Evolutionary conservation across 345 rosid species (phyloP).

Genomic region (Bruguiera sexangula): DNA sequence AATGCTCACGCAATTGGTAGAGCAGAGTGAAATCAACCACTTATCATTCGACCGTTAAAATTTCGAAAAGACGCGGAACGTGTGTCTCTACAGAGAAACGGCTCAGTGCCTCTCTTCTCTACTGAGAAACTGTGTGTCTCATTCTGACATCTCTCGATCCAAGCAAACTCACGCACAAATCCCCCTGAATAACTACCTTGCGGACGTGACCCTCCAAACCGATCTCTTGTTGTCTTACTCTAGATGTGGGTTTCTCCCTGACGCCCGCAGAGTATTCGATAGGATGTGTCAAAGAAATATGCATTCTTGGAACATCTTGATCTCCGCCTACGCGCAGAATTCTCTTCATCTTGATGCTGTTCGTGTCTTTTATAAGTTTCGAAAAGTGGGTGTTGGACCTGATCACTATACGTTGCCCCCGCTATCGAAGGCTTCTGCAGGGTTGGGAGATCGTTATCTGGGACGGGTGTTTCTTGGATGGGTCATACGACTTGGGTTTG

Average conservation of each 20-base stretch:
- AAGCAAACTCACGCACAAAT: constrained; percentile 24
- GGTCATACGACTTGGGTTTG: constrained; percentile 25
- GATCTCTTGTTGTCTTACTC: constrained; percentile 13
- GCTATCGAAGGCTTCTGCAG: constrained; percentile 13
- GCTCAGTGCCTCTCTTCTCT: constrained; percentile 5
- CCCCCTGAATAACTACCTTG: constrained; percentile 1
- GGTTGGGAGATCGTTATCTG: constrained; percentile 6
- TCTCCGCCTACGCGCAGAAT: constrained; percentile 16
- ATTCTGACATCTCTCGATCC: not conserved
- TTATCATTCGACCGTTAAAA: too few relatives aligned
- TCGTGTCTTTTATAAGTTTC: constrained; percentile 3
- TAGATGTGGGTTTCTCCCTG: constrained; percentile 9
- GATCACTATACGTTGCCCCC: constrained; percentile 30
- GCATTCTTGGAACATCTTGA: constrained; percentile 32
- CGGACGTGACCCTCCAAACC: constrained; percentile 18
- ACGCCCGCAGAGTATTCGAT: constrained; percentile 21
- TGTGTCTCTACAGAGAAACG: not conserved
- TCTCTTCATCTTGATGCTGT: constrained; percentile 17
- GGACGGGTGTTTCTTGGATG: constrained; percentile 22
- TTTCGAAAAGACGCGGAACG: too few relatives aligned
- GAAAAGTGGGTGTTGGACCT: constrained; percentile 16
- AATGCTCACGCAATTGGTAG: too few relatives aligned
- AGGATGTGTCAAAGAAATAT: constrained; percentile 16
- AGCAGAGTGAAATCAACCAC: too few relatives aligned
- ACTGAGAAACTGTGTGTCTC: constrained; percentile 14